Percentiles rank a stretch among this genome's conserved stretches.
Evolutionary conservation across 192 early-diverging fungal species (phyloP).

Genomic region (Geranomyces michiganensis): DNA sequence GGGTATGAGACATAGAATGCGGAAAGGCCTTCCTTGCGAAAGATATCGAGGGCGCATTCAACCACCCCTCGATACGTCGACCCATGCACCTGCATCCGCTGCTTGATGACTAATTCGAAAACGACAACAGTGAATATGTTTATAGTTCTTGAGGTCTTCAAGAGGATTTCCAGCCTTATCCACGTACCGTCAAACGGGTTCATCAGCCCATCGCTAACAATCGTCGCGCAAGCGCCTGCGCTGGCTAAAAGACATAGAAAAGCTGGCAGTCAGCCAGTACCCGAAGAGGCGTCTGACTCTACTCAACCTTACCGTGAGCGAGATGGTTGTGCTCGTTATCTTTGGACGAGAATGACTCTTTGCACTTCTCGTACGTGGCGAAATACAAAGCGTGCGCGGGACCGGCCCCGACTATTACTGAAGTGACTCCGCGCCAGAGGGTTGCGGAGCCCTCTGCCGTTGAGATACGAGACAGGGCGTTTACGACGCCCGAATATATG

Average conservation of each 20-base stretch:
- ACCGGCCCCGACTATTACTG: slow-evolving; percentile 89
- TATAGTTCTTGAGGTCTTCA: not conserved
- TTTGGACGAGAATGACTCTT: slow-evolving; percentile 66
- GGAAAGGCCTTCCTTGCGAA: slow-evolving; percentile 73
- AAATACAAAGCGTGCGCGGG: slow-evolving; percentile 97
- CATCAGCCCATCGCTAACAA: slow-evolving; percentile 87
- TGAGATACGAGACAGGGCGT: slow-evolving; percentile 70
- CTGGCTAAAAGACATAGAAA: slow-evolving; percentile 49
- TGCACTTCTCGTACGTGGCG: slow-evolving; percentile 91
- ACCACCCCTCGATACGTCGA: slow-evolving; percentile 70
- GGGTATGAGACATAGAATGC: slow-evolving; percentile 95
- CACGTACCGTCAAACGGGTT: slow-evolving; percentile 91
- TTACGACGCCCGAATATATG: slow-evolving; percentile 69
- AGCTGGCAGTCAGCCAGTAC: not conserved
- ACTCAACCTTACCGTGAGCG: slow-evolving; percentile 27
- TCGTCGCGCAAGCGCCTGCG: slow-evolving; percentile 87
- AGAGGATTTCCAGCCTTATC: not conserved
- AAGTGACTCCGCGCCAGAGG: slow-evolving; percentile 93
- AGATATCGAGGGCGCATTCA: slow-evolving; percentile 71
- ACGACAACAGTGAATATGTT: no score
- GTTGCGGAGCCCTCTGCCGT: slow-evolving; percentile 76
- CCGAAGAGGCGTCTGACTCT: not conserved
- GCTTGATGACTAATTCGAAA: slow-evolving; percentile 92
- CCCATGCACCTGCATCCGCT: slow-evolving; percentile 89
- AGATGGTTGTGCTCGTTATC: slow-evolving; percentile 29